phyloP scores from a whole-genome alignment of 306 rosid genomes.

The Dalbergia oliveri region DNA sequence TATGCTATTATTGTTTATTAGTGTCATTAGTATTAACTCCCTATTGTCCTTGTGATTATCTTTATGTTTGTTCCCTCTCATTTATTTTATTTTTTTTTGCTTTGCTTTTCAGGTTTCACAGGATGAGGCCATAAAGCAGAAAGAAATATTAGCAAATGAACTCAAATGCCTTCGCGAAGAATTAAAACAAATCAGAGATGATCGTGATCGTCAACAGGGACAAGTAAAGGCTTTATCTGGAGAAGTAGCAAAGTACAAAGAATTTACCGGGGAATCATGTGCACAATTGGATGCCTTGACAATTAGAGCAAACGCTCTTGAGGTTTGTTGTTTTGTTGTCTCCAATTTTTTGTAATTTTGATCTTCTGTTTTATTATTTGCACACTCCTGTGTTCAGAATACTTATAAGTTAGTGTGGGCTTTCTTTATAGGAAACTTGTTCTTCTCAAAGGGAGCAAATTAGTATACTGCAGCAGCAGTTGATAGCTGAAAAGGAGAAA shows the following conservation, averaged over 20 bases:
- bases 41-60: conserved; percentile 6
- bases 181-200: conserved; percentile 78
- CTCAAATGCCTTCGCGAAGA: conserved; percentile 76
- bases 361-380: background rate
- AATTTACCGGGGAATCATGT: conserved; percentile 55
- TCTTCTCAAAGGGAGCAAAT: conserved; percentile 80
- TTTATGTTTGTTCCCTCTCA: background rate
- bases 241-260: conserved; percentile 64
- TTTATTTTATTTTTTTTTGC: conserved; percentile 23
- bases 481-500: conserved; percentile 71
- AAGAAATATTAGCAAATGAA: conserved; percentile 60
- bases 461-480: conserved; percentile 58
- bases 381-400: background rate
- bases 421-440: conserved; percentile 68
- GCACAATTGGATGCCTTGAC: conserved; percentile 71
- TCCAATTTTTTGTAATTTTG: background rate
- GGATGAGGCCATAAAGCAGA: conserved; percentile 70
- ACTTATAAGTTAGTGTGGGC: conserved; percentile 30
- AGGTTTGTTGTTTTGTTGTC: conserved; percentile 59
- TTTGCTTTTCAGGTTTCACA: conserved; percentile 64
- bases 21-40: background rate
- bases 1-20: background rate
- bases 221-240: conserved; percentile 63
- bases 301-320: conserved; percentile 66
- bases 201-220: conserved; percentile 72